phyloP scores from a whole-genome alignment of 257 asterid genomes.

The Paulownia fortunei region DNA sequence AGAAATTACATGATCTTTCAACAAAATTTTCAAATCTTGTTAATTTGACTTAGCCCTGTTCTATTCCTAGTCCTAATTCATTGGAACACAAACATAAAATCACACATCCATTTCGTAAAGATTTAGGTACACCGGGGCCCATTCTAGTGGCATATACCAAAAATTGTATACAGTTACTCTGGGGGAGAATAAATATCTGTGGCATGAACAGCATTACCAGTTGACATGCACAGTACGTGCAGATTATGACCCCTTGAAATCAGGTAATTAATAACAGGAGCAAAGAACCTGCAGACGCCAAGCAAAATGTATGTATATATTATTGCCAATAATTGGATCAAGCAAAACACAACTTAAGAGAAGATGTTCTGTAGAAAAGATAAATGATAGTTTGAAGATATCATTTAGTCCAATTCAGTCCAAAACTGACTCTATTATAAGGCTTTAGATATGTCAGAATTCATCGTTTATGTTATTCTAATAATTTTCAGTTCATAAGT shows the following conservation, averaged over 20 bases:
- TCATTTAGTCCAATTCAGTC: neutral
- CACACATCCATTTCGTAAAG: neutral
- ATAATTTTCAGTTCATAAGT: neutral
- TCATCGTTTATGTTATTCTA: neutral
- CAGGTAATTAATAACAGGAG: slow-evolving; percentile 78
- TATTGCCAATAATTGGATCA: slow-evolving; percentile 19
- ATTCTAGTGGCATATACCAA: neutral
- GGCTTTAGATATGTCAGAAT: neutral
- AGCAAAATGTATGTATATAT: neutral
- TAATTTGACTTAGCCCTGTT: neutral
- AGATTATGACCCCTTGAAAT: slow-evolving; percentile 66
- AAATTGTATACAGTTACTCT: neutral
- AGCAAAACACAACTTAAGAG: neutral
- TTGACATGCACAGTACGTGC: slow-evolving; percentile 79
- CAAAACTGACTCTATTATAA: neutral
- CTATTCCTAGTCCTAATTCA: neutral
- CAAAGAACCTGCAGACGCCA: slow-evolving; percentile 74
- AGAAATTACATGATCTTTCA: neutral
- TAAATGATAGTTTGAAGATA: slow-evolving; percentile 2
- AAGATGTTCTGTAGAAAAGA: neutral
- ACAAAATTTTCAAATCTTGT: neutral
- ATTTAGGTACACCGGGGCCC: neutral
- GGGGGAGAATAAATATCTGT: neutral
- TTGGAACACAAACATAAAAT: neutral
- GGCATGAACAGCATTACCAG: slow-evolving; percentile 55